Base-by-base conservation (phyloP, 257 asterid species). In the Scutellaria minor region DNA sequence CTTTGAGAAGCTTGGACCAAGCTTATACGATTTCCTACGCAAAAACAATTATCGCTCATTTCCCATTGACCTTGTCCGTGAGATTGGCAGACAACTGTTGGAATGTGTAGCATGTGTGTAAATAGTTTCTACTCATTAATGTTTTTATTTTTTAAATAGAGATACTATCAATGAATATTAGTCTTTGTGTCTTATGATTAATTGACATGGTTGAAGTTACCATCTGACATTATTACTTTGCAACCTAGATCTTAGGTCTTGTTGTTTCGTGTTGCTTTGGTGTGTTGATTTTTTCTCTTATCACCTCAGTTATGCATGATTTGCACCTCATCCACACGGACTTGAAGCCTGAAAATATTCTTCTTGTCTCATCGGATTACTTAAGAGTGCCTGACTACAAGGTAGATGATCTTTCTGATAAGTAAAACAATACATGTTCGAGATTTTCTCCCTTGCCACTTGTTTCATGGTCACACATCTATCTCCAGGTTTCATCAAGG, bases 1-100 rank as follows among this genome's bases (percentile, higher is more conserved):
- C 81, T 93, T 87, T 93, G 98, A 93, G 97, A 93, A 89, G 98
- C 98, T 93, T 86, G 98, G 98, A 81, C 97, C 98, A 85, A 93
- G 98, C 84, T 89, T 93, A 89, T 93, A 89, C 81, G 97, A 93
- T 93, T 93, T 93, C 87, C 97, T 90, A 39, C 96, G 96, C 91
- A 93, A 90, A 90, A 93, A 90, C 97, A 90, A 88, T 89, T 93
- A 93, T 84, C 96, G 98, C 79, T 83, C 98, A 75, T 90, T 93
- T 86, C 97, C 98, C 90, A 89, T 93, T 86, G 97, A 93, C 79
- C 89, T 89, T 85, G 98, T 89, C 85, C 96, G 97, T 77, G 97
- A 93, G 90, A 90, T 93, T 90, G 97, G 96, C 86, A 87, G 97
- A 86, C 97, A 90, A 87, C 95, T 93, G 77, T 89, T 93, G 98